A percentile compares a stretch with the other conserved stretches of the same genome.
These are phyloP conservation scores for Xylaria sp. DNA, from an alignment of 2,329 filamentous ascomycete genomes.

Conservation along the genomic window DNA sequence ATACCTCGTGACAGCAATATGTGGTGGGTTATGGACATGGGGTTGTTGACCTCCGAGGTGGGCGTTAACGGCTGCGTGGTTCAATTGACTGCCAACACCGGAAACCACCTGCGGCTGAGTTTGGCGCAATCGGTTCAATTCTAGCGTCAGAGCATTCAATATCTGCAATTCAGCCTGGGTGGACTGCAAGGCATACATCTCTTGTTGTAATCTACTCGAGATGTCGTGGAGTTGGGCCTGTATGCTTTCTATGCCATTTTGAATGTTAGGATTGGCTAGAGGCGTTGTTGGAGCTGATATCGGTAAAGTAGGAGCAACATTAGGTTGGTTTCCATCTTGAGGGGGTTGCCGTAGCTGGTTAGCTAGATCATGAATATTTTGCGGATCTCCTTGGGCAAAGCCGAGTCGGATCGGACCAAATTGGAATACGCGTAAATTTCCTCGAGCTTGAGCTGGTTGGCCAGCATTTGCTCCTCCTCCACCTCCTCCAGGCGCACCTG, in stretches of 20 bases:
- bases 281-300: conserved; percentile 24
- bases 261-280: conserved; percentile 21
- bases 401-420: conserved; percentile 80
- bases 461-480: conserved; percentile 45
- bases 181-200: conserved; percentile 70
- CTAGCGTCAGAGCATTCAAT: conserved; percentile 74
- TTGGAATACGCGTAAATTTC: conserved; percentile 72
- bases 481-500: conserved; percentile 39
- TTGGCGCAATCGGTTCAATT: conserved; percentile 73
- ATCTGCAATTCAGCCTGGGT: conserved; percentile 75
- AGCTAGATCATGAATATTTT: conserved; percentile 74
- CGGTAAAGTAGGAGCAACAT: conserved; percentile 33
- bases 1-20: conserved; percentile 60
- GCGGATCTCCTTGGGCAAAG: conserved; percentile 75
- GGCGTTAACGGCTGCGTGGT: conserved; percentile 37
- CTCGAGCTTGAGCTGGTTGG: conserved; percentile 52
- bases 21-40: conserved; percentile 45
- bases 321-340: conserved; percentile 45
- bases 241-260: conserved; percentile 54
- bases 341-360: conserved; percentile 67
- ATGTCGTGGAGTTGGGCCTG: conserved; percentile 72
- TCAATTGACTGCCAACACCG: conserved; percentile 33
- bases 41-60: conserved; percentile 40
- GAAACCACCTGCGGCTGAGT: conserved; percentile 54
- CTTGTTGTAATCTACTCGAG: conserved; percentile 75